These are phyloP conservation scores for Pseudogymnoascus sp. DNA, from an alignment of 2,329 filamentous ascomycete genomes.

Conservation along the genomic window DNA sequence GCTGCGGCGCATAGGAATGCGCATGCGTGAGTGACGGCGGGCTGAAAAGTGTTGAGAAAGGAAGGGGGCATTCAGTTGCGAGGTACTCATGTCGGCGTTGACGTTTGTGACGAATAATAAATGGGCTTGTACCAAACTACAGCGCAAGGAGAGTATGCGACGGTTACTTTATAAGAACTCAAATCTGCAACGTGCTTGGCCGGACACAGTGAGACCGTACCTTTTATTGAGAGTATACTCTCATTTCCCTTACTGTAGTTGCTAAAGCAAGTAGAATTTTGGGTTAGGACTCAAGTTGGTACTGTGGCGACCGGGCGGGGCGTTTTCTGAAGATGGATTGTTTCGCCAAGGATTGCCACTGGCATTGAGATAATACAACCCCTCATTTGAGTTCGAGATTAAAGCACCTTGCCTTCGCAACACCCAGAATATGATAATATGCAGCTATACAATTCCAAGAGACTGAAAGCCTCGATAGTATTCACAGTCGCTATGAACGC, in stretches of 20 bases:
- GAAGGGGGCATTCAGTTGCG: not conserved
- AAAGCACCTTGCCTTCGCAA: not conserved
- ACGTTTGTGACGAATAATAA: not conserved
- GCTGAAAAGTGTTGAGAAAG: not conserved
- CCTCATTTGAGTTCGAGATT: not conserved
- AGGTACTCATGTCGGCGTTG: not conserved
- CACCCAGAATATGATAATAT: not conserved
- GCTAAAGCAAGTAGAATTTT: not conserved
- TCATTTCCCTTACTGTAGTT: not conserved
- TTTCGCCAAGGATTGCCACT: not conserved
- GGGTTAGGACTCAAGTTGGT: not conserved
- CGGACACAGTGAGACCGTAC: not conserved
- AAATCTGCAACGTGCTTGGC: not conserved
- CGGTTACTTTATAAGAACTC: not conserved
- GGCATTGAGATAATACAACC: not conserved
- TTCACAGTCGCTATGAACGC: not conserved
- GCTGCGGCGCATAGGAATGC: slow-evolving; percentile 53
- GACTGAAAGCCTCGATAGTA: not conserved
- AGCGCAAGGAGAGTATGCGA: not conserved
- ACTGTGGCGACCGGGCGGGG: not conserved
- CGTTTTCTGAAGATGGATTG: not conserved
- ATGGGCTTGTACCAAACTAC: not conserved
- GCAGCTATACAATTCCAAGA: not conserved
- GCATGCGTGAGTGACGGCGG: slow-evolving; percentile 25
- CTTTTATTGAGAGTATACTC: not conserved